Conservation (phyloP, 169 alveolate species). For the Plasmodium blacklocki region DNA sequence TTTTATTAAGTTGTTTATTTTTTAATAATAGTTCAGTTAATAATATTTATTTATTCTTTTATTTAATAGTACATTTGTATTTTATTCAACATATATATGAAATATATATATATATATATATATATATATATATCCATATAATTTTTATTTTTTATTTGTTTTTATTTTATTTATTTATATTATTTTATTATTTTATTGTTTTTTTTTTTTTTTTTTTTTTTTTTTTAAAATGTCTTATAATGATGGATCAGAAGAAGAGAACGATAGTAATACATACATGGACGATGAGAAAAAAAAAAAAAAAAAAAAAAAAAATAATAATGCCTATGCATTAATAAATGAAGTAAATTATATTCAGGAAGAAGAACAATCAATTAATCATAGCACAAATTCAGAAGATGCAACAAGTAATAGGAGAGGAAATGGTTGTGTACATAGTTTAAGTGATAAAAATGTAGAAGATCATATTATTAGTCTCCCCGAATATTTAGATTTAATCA, state of each 20-base stretch:
- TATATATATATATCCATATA: no score
- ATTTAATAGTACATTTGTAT: background rate
- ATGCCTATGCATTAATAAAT: slow-evolving; percentile 6
- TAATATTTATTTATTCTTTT: background rate
- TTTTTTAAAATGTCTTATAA: background rate
- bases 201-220: background rate
- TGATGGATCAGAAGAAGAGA: slow-evolving; percentile 7
- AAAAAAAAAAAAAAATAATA: slow-evolving; percentile 20
- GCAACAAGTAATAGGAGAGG: background rate
- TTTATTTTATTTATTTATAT: no score
- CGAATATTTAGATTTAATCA: no score
- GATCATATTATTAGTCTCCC: no score
- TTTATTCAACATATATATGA: no score
- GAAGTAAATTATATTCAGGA: slow-evolving; percentile 16
- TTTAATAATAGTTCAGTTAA: background rate
- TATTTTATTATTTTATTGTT: background rate
- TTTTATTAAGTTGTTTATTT: background rate
- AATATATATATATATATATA: no score
- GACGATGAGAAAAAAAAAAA: slow-evolving; percentile 25
- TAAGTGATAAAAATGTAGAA: background rate
- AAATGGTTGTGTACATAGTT: background rate
- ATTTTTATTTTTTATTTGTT: no score
- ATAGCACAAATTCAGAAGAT: background rate
- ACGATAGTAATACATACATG: background rate
- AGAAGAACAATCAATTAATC: background rate